Percentiles rank a stretch among this genome's conserved stretches.
phyloP scores from a whole-genome alignment of 2,329 filamentous ascomycete genomes.

The Aspergillus sp. region DNA sequence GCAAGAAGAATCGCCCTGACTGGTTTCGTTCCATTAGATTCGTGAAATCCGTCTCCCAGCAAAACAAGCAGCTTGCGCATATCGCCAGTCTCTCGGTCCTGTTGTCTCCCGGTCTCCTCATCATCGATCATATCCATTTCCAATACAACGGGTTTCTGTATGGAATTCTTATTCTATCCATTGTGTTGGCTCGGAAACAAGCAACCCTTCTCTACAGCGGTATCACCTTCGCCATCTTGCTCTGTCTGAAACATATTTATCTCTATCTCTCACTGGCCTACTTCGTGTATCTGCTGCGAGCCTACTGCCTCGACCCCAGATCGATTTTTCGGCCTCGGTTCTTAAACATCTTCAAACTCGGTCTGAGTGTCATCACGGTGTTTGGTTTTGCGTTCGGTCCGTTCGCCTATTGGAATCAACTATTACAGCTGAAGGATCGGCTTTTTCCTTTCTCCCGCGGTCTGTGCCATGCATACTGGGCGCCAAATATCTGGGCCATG shows the following conservation, averaged over 20 bases:
- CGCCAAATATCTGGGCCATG: conserved; percentile 93
- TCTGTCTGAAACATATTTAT: conserved; percentile 98
- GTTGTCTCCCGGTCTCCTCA: conserved; percentile 85
- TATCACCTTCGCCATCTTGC: conserved; percentile 74
- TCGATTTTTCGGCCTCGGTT: conserved; percentile 75
- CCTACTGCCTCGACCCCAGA: conserved; percentile 78
- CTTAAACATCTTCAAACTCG: conserved; percentile 79
- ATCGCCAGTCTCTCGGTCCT: conserved; percentile 85
- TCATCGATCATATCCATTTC: conserved; percentile 98
- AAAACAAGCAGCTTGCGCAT: conserved; percentile 73
- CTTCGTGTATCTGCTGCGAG: conserved; percentile 86
- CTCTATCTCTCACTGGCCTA: conserved; percentile 94
- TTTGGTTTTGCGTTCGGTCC: conserved; percentile 84
- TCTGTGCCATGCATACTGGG: conserved; percentile 97
- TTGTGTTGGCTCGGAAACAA: conserved; percentile 74
- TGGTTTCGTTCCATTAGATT: conserved; percentile 53
- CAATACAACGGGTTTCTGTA: conserved; percentile 99
- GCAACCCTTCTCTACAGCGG: conserved; percentile 76
- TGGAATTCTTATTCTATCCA: conserved; percentile 79
- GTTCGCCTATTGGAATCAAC: conserved; percentile 76
- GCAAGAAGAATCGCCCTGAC: conserved; percentile 12
- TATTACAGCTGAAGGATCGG: conserved; percentile 76
- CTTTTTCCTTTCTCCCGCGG: conserved; percentile 93
- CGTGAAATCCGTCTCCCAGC: conserved; percentile 65
- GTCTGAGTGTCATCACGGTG: conserved; percentile 65